Evolutionary conservation across 352 stramenopile species (phyloP).

Genomic region (Pythium dissimile): DNA sequence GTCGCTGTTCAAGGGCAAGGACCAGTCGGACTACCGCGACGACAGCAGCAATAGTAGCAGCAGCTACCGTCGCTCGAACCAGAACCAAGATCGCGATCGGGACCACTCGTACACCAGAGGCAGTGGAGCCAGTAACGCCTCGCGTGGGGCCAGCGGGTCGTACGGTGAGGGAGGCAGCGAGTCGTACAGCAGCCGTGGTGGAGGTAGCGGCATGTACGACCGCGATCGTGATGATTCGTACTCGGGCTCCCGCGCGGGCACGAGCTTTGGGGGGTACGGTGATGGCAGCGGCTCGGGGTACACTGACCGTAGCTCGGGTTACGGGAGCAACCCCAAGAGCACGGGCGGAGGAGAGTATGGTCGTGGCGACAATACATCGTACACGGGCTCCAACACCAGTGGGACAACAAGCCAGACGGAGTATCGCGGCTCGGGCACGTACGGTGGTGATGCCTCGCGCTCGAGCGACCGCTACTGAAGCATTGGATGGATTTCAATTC

Average conservation of each 20-base stretch:
- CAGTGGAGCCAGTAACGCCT: not conserved
- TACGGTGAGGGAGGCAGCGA: not conserved
- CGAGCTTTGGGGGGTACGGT: not conserved
- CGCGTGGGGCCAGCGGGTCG: not conserved
- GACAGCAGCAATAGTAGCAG: not conserved
- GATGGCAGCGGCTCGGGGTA: not conserved
- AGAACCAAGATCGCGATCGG: too few relatives aligned
- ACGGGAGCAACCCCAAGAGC: not conserved
- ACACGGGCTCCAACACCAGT: too few relatives aligned
- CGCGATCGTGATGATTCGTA: not conserved
- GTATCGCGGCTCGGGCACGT: too few relatives aligned
- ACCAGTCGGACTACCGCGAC: not conserved
- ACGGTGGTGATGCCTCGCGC: too few relatives aligned
- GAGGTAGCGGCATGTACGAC: not conserved
- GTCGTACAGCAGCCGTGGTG: not conserved
- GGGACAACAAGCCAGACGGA: too few relatives aligned
- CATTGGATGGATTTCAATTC: too few relatives aligned
- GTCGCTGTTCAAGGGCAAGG: conserved; percentile 3
- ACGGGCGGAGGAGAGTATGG: too few relatives aligned
- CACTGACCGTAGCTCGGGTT: not conserved
- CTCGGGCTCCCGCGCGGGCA: not conserved
- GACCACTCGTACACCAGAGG: not conserved
- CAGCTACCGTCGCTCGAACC: not conserved
- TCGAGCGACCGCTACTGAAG: too few relatives aligned
- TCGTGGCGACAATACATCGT: too few relatives aligned